A percentile compares a stretch with the other conserved stretches of the same genome.
Conservation (phyloP, 306 rosid species). For the Vigna unguiculata region DNA sequence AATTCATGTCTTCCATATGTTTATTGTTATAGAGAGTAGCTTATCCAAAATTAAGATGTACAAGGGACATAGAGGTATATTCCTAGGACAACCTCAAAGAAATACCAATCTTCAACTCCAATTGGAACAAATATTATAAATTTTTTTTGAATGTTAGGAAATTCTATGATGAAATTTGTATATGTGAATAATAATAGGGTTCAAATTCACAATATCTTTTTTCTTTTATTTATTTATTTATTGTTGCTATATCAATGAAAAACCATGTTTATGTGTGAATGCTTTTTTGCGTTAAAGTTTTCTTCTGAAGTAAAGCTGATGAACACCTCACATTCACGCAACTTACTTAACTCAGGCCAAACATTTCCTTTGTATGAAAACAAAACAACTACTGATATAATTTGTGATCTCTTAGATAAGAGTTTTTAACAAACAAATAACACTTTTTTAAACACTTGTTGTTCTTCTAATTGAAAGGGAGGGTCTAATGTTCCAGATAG, state of each 20-base stretch:
- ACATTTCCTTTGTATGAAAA: background rate
- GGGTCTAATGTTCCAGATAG: background rate
- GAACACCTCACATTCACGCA: too few species aligned
- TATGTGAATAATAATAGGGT: too few species aligned
- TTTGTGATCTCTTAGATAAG: background rate
- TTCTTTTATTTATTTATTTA: too few species aligned
- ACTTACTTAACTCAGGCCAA: too few species aligned
- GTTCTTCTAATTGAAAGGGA: background rate
- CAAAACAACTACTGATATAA: background rate
- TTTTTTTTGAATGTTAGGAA: too few species aligned
- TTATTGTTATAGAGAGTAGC: background rate
- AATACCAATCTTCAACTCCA: background rate
- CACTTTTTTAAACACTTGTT: too few species aligned
- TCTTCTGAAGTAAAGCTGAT: too few species aligned
- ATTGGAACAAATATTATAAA: background rate
- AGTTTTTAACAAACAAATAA: background rate
- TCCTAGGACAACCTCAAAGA: conserved; percentile 31
- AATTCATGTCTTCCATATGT: background rate
- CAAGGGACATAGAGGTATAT: background rate
- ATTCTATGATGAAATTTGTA: too few species aligned
- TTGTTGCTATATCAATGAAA: too few species aligned
- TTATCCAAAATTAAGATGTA: conserved; percentile 29
- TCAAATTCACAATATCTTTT: too few species aligned
- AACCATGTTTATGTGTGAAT: too few species aligned
- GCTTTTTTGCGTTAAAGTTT: too few species aligned